Evolutionary conservation across 768 basidiomycete genomes (phyloP), one percentile per base, ranked within the genome.

Genomic region (Phaeotremella skinneri): DNA sequence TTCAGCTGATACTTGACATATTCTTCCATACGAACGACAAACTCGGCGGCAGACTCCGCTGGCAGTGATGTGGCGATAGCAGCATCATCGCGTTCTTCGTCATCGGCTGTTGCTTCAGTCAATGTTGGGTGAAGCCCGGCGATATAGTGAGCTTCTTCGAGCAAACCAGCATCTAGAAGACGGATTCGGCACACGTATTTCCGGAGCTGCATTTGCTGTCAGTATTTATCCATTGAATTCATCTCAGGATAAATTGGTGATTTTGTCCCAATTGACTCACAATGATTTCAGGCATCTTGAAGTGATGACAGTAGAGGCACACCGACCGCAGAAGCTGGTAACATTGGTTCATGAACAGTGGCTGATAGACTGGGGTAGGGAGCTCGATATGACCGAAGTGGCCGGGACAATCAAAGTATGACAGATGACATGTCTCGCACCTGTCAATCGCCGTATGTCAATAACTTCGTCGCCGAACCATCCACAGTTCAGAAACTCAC

Each of bases 301-400:
- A 96, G 63, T 81, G 83, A 77, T 99, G 96, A 78, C 96, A 99
- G 79, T 89, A 98, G 76, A 94, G 79, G 80, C 96, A 99, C 14
- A 85, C 85, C 34, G 87, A 87, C 57, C 93, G 85, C 21, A 99
- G 80, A 47, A 98, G 79, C 63, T 87, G 87, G 75, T 86, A 93
- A 81, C 88, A 86, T 69, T 93, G 90, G 30, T 82, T 81, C 85
- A 98, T 91, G 79, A 98, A 99, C 37, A 99, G 80, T 0, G 96
- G 96, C 72, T 99, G 94, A 73, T 89, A 98, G 2, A 98, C 90
- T 14, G 96, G 93, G 17, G 88, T 84, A 20, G 94, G 92, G 4
- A 99, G 83, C 61, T 97, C 91, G 61, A 99, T 94, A 78, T 98
- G 96, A 21, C 96, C 96, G 79, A 88, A 99, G 78, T 99, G 96